Base-by-base conservation (phyloP, 2,329 filamentous ascomycete genomes). In the Penicillium sumatraense region DNA sequence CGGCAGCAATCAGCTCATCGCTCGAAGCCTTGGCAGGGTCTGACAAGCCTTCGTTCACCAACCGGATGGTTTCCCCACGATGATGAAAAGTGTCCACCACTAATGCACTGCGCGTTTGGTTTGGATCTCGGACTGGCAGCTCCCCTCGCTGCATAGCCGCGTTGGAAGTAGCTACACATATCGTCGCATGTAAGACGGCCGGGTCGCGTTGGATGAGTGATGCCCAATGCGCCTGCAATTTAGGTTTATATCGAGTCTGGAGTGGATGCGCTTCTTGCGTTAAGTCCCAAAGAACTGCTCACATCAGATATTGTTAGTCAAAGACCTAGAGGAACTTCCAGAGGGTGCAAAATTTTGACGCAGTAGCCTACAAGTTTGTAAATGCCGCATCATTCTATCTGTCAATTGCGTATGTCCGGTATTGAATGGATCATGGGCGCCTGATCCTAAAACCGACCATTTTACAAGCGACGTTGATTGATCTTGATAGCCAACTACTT, bases 41-140 rank as follows among this genome's bases (percentile, higher is more conserved):
- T 14, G 73, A 75, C 27, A 75, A 47, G 1, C 71, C 70, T 38
- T 73, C 68, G 41, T 75, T 75, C 46, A 75, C 73, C 36, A 75
- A 59, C 16, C 69, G 61, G 49, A 75, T 75, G 3, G 73, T 75
- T 54, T 75, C 72, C 10, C 72, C 73, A 7, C 72, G 68, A 42
- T 74, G 72, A 26, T 74, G 72, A 29, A 73, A 70, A 0, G 71
- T 69, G 53, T 75, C 73, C 8, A 75, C 62, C 29, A 75, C 65
- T 11, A 75, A 60, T 9, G 61, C 60, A 51, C 70, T 73, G 16
- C 63, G 58, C 51, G 62, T 64, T 40, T 70, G 68, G 14, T 59
- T 67, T 4, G 71, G 66, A 49, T 75, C 71, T 24, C 64, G 64
- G 6, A 74, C 55, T 3, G 71, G 71, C 16, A 75, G 63, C 20